Conservation (phyloP, 2,329 filamentous ascomycete species). For the Alternaria longipes region DNA sequence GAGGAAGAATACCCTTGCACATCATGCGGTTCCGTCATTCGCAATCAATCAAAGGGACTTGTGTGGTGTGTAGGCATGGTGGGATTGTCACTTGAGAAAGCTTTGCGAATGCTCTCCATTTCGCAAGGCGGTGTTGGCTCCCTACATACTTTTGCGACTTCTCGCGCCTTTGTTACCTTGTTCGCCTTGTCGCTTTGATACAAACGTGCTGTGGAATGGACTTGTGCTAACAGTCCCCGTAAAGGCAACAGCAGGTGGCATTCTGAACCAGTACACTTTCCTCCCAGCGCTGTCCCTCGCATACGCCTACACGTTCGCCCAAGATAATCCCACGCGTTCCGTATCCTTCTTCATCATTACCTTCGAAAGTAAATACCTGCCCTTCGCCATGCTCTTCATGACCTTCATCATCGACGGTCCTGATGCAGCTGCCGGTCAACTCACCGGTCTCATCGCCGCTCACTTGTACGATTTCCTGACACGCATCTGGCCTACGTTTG, state of each 20-base stretch:
- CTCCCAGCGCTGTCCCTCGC: constrained; percentile 74
- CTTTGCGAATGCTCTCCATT: constrained; percentile 64
- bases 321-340: constrained; percentile 82
- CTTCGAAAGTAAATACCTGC: constrained; percentile 82
- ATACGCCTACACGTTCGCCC: constrained; percentile 82
- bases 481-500: constrained; percentile 86
- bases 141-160: constrained; percentile 63
- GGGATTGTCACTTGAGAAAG: constrained; percentile 63
- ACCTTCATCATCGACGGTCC: constrained; percentile 74
- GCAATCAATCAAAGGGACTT: constrained; percentile 58
- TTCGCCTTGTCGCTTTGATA: neutral
- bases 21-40: constrained; percentile 61
- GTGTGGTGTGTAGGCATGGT: constrained; percentile 61
- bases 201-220: constrained; percentile 14
- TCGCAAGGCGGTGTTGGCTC: constrained; percentile 68
- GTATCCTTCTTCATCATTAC: constrained; percentile 83
- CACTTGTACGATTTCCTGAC: constrained; percentile 92
- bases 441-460: constrained; percentile 83
- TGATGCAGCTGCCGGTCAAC: constrained; percentile 67
- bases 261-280: constrained; percentile 64
- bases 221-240: constrained; percentile 42
- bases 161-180: constrained; percentile 13
- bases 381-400: constrained; percentile 79
- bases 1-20: constrained; percentile 64
- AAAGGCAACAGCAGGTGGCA: constrained; percentile 63